phyloP scores from a whole-genome alignment of 2,329 filamentous ascomycete species.

The Pseudogymnoascus sp. region DNA sequence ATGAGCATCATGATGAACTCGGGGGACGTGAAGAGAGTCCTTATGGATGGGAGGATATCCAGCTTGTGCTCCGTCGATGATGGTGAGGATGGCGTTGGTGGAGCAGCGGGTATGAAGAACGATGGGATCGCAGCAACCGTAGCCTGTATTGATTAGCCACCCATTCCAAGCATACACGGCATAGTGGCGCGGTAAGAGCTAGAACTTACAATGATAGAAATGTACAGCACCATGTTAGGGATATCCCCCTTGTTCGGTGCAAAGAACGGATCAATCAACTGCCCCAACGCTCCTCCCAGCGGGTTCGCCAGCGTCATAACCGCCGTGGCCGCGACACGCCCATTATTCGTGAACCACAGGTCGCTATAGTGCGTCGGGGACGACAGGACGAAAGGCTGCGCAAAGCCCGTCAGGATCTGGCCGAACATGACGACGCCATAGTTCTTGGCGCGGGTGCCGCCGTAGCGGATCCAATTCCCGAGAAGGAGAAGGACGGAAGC shows the following conservation, averaged over 20 bases:
- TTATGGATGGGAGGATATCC: constrained; percentile 41
- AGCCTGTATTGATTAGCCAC: constrained; percentile 34
- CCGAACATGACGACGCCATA: constrained; percentile 81
- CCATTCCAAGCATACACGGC: neutral
- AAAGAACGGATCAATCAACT: constrained; percentile 77
- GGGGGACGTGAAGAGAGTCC: constrained; percentile 48
- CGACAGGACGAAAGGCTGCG: constrained; percentile 85
- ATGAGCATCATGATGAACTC: constrained; percentile 76
- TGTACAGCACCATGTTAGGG: constrained; percentile 75
- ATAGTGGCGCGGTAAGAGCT: neutral
- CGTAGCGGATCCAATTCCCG: constrained; percentile 90
- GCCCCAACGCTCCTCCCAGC: constrained; percentile 78
- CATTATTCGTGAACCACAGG: constrained; percentile 82
- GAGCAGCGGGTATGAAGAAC: constrained; percentile 69
- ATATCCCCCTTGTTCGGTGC: constrained; percentile 53
- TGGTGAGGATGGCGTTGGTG: constrained; percentile 69
- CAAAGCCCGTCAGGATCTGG: constrained; percentile 80
- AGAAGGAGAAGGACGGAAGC: constrained; percentile 65
- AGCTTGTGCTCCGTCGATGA: constrained; percentile 49
- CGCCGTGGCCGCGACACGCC: constrained; percentile 81
- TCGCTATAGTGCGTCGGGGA: constrained; percentile 89
- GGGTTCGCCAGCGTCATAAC: constrained; percentile 81
- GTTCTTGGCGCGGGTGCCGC: constrained; percentile 49
- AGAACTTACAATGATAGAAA: constrained; percentile 66
- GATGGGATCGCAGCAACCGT: constrained; percentile 62